phyloP scores from a whole-genome alignment of 257 asterid species.

The Forsythia suspensa region DNA sequence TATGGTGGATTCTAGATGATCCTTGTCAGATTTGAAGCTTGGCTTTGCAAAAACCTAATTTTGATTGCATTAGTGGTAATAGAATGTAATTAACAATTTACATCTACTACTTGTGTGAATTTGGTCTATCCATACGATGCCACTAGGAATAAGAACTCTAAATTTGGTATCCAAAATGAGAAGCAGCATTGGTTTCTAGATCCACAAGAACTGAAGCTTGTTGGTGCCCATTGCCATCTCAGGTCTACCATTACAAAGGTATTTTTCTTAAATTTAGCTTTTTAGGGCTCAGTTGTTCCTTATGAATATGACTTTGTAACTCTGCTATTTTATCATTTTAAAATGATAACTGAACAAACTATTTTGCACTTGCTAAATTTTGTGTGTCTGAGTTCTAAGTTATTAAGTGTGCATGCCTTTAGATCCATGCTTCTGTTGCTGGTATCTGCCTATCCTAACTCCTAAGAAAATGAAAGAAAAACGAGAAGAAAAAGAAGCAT shows the following conservation, averaged over 20 bases:
- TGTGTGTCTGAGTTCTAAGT: neutral
- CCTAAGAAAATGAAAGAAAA: neutral
- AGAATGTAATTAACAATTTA: neutral
- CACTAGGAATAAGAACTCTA: constrained; percentile 87
- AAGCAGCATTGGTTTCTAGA: constrained; percentile 95
- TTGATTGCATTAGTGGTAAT: neutral
- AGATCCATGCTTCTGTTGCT: neutral
- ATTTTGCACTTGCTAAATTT: neutral
- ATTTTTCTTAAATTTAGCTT: neutral
- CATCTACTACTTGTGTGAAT: constrained; percentile 11
- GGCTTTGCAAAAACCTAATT: neutral
- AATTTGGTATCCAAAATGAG: constrained; percentile 94
- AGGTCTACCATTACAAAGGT: constrained; percentile 98
- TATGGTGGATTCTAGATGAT: neutral
- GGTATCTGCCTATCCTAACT: neutral
- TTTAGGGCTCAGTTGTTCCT: neutral
- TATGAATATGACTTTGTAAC: neutral
- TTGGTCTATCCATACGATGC: constrained; percentile 99
- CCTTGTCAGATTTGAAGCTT: neutral
- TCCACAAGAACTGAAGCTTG: constrained; percentile 84
- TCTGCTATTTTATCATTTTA: neutral
- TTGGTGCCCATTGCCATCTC: constrained; percentile 96
- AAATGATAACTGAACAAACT: neutral
- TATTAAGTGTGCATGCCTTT: neutral
- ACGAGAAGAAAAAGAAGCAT: neutral